Base-by-base conservation (phyloP, 2,329 filamentous ascomycete genomes). In the Colletotrichum orchidophilum region DNA sequence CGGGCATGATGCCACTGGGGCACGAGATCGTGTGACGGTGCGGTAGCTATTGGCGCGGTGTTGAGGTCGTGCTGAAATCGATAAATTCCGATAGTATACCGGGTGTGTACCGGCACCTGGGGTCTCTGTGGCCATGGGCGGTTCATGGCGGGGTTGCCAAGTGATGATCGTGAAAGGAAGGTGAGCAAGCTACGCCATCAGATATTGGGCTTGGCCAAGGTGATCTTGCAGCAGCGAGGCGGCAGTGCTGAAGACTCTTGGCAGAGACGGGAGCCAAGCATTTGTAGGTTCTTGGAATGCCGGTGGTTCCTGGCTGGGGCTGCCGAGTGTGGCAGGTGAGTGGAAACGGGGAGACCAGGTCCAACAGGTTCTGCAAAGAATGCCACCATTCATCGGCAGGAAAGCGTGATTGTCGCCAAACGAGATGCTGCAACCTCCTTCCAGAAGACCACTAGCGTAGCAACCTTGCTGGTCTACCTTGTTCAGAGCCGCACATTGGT, bases 401-500 rank as follows among this genome's bases (percentile, higher is more conserved):
- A 29, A 42, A 46, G 15, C 52, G 58, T 59, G 50, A 63, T 57
- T 31, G 39, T 3, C 6, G 58, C 52, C 18, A 8, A 21, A 46
- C 39, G 35, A 63, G 42, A 11, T 12, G n/a, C 42, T 24, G 24
- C 15, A 49, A 42, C 27, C 27, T n/a, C 35, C 58, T 71, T 57
- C 57, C 21, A 59, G 57, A 69, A 58, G 27, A 13, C 42, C 35
- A 26, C 18, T n/a, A n/a, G 29, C 18, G 1, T 39, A 27, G 24
- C n/a, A 13, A 5, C n/a, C 18, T 13, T 4, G 18, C 5, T 4
- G 11, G n/a, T 3, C 4, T n/a, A 9, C 35, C 29, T 29, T 13
- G 15, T 7, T 11, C 12, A 24, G 69, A 71, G 64, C 52, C 69
- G 54, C 39, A 54, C 31, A 64, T 49, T 46, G 64, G 63, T 63